These are phyloP conservation scores for Tetragonia tetragonoides DNA, from an alignment of 148 eudicot species.

Conservation along the genomic window DNA sequence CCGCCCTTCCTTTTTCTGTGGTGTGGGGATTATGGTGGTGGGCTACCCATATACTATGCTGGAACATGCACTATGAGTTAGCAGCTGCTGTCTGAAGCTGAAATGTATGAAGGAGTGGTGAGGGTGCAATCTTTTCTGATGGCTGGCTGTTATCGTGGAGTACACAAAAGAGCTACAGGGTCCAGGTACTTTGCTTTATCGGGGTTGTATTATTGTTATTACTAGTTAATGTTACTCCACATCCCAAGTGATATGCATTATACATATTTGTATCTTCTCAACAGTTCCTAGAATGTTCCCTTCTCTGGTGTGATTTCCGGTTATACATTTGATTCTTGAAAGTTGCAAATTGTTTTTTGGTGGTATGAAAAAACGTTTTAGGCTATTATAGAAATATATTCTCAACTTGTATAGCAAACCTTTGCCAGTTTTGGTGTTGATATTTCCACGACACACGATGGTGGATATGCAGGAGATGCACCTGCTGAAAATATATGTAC, in stretches of 20 bases:
- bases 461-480: not conserved
- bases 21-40: slow-evolving; percentile 8
- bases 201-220: slow-evolving; percentile 20
- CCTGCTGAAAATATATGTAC: not conserved
- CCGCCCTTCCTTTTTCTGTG: slow-evolving; percentile 9
- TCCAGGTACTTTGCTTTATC: slow-evolving; percentile 32
- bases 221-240: slow-evolving; percentile 22
- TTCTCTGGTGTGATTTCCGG: slow-evolving; percentile 29
- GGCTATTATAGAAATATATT: not conserved
- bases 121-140: slow-evolving; percentile 17
- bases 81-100: not conserved
- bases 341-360: slow-evolving; percentile 8
- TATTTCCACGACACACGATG: not conserved
- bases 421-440: not conserved
- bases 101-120: slow-evolving; percentile 11
- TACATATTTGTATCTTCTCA: slow-evolving; percentile 34
- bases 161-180: slow-evolving; percentile 20
- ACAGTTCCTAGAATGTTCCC: slow-evolving; percentile 20
- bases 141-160: slow-evolving; percentile 23
- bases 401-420: not conserved
- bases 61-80: slow-evolving; percentile 14
- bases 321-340: slow-evolving; percentile 25
- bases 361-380: slow-evolving; percentile 4
- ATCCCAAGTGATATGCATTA: slow-evolving; percentile 21
- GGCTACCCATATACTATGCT: slow-evolving; percentile 13